Evolutionary conservation across 345 rosid genomes (phyloP), one percentile per base, ranked within the genome.

Genomic region (Noccaea bulbosa): DNA sequence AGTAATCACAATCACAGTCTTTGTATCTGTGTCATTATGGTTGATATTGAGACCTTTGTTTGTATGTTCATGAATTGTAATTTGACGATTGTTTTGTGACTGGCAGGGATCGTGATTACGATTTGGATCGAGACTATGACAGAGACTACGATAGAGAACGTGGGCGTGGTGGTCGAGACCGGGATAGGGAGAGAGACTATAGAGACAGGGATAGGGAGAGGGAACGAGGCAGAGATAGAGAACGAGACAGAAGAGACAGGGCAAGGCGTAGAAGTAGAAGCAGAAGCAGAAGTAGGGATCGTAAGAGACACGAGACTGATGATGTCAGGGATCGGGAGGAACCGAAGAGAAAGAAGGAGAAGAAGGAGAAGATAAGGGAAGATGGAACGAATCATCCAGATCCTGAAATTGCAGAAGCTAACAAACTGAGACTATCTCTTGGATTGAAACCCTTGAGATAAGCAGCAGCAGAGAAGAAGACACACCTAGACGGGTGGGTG

Each of bases 401-500:
- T 77, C 97, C 96, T 4, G 93, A 87, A 79, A 89, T 89, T 79
- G 99, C 97, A 10, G 97, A 89, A 78, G 92, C 91, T 41, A 94
- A 91, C 71, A 89, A 74, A 83, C 56, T 91, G 15, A 86, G 95
- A 32, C 90, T 92, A 43, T 78, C 91, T 37, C 85, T 87, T 33
- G 95, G 96, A 44, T 32, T 89, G 81, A 87, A 88, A 80, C 96
- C 95, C 0, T 77, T 91, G 77, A 82, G 59, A 50, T 76, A 61
- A 62, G 63, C 78, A 50, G 39, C n/a, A 6, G 20, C 45, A 40
- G 20, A 17, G 1, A 1, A 17, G 20, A 17, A 17, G 20, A 17
- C 20, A 17, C 20, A 17, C 20, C 20, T 17, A n/a, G n/a, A n/a
- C n/a, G n/a, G n/a, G n/a, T n/a, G n/a, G n/a, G n/a, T n/a, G n/a